Evolutionary conservation across 208 protist species (phyloP).

Genomic region (Crithidia expoeki): DNA sequence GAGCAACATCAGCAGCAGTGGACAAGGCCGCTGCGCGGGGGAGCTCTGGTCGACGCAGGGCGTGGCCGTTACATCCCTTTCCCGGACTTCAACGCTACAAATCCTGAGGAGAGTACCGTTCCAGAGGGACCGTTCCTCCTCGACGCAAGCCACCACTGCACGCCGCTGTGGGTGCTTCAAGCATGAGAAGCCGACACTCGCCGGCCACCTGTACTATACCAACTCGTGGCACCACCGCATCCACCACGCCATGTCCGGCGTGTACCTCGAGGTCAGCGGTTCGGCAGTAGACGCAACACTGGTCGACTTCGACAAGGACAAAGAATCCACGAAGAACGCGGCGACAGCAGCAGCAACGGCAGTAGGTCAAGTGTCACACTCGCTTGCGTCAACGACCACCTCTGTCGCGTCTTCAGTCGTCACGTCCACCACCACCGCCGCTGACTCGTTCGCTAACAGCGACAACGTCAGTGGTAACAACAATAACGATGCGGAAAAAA

Average conservation of each 20-base stretch:
- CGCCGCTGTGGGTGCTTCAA: constrained; percentile 75
- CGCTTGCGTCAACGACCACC: not conserved
- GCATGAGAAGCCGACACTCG: constrained; percentile 58
- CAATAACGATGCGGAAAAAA: not conserved
- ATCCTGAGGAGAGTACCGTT: not conserved
- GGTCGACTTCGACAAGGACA: constrained; percentile 35
- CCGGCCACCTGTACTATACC: constrained; percentile 54
- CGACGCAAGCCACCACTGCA: constrained; percentile 27
- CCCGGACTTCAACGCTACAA: constrained; percentile 45
- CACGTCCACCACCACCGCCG: constrained; percentile 2
- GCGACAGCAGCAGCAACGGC: constrained; percentile 8
- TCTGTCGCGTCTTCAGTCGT: not conserved
- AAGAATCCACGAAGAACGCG: constrained; percentile 5
- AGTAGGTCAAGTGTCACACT: not conserved
- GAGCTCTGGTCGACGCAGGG: constrained; percentile 46
- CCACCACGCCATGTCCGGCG: constrained; percentile 61
- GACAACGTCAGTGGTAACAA: not conserved
- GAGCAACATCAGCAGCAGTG: constrained; percentile 4
- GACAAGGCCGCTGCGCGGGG: not conserved
- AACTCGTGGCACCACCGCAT: constrained; percentile 49
- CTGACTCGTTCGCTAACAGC: not conserved
- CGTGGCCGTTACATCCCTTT: constrained; percentile 43
- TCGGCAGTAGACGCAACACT: constrained; percentile 62
- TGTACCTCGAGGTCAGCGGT: constrained; percentile 70
- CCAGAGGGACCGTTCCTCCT: constrained; percentile 7